Base-by-base conservation (phyloP, 441 rosid species). In the Syzygium malaccense region DNA sequence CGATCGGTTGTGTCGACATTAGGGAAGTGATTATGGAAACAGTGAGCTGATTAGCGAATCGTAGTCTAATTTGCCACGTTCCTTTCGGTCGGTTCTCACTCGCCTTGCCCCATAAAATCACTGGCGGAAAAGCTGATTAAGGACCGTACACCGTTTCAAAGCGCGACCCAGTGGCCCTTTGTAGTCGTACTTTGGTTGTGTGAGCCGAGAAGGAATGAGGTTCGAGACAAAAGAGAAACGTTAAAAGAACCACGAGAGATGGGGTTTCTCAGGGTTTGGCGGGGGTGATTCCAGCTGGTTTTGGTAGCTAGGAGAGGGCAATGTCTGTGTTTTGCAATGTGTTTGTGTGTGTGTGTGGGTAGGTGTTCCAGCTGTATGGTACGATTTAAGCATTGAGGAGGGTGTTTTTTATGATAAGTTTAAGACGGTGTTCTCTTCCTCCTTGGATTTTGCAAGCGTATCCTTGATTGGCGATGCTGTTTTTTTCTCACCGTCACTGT, bases 281-380 rank as follows among this genome's bases (percentile, higher is more conserved):
- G 85, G 86, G 83, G 87, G 45, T 80, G 55, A 51, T 87, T 57
- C 60, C 60, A 88, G 86, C 84, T 53, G 62, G 86, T 41, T 41
- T 75, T 18, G 83, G 83, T 75, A 23, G 83, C 83, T 75, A 6
- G 83, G 83, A 75, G 51, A 41, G 83, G 15, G 83, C 51, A 75
- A 12, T 41, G 51, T 23, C 51, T 23, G 49, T 71, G 83, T 41
- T 14, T 45, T 45, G 64, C 64, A 58, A 11, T 71, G 49, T 19
- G 48, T 20, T 13, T 33, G 79, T 3, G 79, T 33, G 79, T 3
- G 79, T 33, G 48, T 20, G 51, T 45, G 33, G 33, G 88, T 55
- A 90, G 56, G 85, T 89, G 91, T 89, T 90, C 92, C 93, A 91
- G 92, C 94, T 91, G 93, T 91, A 62, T 87, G 30, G 91, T 91